Evolutionary conservation across 805 yeast species (phyloP), one percentile per base, ranked within the genome.

Genomic region (Candida nemodendra): DNA sequence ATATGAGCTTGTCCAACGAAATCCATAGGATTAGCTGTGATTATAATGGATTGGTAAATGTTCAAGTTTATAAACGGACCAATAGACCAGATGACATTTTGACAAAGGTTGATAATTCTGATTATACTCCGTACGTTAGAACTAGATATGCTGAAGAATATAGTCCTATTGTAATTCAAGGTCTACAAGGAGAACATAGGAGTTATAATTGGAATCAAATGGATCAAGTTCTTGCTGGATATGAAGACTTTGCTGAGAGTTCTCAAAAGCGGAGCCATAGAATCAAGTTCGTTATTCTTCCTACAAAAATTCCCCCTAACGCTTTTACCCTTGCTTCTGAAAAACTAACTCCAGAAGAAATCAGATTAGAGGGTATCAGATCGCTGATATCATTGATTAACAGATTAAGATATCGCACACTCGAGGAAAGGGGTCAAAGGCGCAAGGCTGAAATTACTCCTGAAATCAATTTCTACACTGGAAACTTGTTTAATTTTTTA

Each of bases 211-310:
- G 99, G 99, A 90, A 90, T 50, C 84, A 81, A 45, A 71, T 90
- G 48, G 99, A 93, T 64, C 96, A 88, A 54, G 76, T 77, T 17
- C 60, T 90, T n/a, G 95, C 97, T 0, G 99, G 99, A 0, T 85
- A 82, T 56, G 89, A 83, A 19, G 96, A 88, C 47, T 76, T 78
- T 1, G 64, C 78, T 39, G 78, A 79, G 9, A 77, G 71, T 13
- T 73, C 71, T 9, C 68, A 71, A 41, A 73, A 72, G 40, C 71
- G 72, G 23, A 68, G 72, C 48, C 84, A 79, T 56, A 71, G 84
- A 47, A 75, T 90, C 57, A 82, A 95, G 54, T 87, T 89, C 63
- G 97, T 89, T 3, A 71, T 93, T 2, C 65, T 90, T 35, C 96
- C 97, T 0, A 66, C 87, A 0, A 84, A 76, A n/a, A 69, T 81